phyloP scores from a whole-genome alignment of 1,284 basidiomycete genomes.

The Earliella scabrosa region DNA sequence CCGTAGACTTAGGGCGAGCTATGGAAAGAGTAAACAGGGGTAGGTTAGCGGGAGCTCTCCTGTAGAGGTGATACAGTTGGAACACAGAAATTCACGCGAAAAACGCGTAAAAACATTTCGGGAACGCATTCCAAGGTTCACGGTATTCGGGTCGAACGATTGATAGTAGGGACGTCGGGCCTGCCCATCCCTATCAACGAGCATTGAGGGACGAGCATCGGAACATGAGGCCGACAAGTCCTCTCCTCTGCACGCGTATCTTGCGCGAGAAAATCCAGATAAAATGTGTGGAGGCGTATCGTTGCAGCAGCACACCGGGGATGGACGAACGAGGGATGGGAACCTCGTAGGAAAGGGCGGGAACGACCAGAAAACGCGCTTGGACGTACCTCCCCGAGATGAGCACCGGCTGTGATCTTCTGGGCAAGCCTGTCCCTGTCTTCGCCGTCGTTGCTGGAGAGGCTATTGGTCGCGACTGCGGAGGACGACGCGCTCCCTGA shows the following conservation, averaged over 20 bases:
- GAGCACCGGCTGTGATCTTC: constrained; percentile 75
- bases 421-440: constrained; percentile 66
- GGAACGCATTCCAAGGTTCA: background rate
- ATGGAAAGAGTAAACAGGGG: constrained; percentile 41
- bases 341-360: background rate
- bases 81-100: too few species aligned
- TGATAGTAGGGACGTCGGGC: too few species aligned
- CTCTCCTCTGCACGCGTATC: constrained; percentile 1
- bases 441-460: constrained; percentile 52
- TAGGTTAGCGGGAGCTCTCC: constrained; percentile 5
- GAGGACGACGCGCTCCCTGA: constrained; percentile 42
- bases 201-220: background rate
- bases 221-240: background rate
- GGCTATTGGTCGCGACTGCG: constrained; percentile 36
- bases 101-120: background rate
- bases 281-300: background rate
- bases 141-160: too few species aligned
- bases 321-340: constrained; percentile 1
- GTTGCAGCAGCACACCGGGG: background rate
- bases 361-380: constrained; percentile 5
- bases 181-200: background rate
- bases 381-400: constrained; percentile 71
- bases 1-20: constrained; percentile 79
- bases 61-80: too few species aligned
- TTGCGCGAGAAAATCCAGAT: background rate